Evolutionary conservation across 352 stramenopile genomes (phyloP).

Genomic region (Pythium oligandrum): DNA sequence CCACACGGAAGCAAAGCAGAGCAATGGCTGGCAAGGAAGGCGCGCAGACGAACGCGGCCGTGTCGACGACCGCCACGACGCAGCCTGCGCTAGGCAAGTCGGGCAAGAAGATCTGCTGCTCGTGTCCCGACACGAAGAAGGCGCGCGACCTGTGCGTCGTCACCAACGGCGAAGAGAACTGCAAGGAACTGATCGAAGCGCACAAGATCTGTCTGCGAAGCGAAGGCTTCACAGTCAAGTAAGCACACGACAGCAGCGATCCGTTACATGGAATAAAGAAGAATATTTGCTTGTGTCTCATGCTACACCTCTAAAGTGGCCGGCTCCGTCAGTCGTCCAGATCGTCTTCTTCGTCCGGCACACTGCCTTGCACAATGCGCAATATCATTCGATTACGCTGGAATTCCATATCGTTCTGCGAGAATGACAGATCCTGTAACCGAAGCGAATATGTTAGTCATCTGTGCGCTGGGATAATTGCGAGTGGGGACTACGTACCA

Average conservation of each 20-base stretch:
- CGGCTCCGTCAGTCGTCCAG: too few relatives aligned
- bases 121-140: slow-evolving; percentile 96
- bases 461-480: background rate
- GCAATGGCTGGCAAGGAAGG: slow-evolving; percentile 48
- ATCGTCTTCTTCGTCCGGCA: slow-evolving; percentile 59
- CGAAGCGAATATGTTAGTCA: slow-evolving; percentile 1
- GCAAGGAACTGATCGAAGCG: slow-evolving; percentile 94
- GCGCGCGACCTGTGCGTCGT: slow-evolving; percentile 90
- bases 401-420: slow-evolving; percentile 82
- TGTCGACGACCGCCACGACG: slow-evolving; percentile 12
- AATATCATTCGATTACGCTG: slow-evolving; percentile 81
- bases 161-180: slow-evolving; percentile 89
- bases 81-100: slow-evolving; percentile 87
- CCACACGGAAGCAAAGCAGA: too few relatives aligned
- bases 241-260: slow-evolving; percentile 10
- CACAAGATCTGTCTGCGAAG: slow-evolving; percentile 96
- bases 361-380: slow-evolving; percentile 51
- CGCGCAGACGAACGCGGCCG: slow-evolving; percentile 4
- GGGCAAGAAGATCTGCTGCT: slow-evolving; percentile 98
- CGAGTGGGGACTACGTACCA: slow-evolving; percentile 26
- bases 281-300: too few relatives aligned
- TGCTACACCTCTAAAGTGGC: too few relatives aligned
- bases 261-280: too few relatives aligned
- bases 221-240: slow-evolving; percentile 95
- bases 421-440: slow-evolving; percentile 53